Evolutionary conservation across 331 rosid genomes (phyloP), one percentile per base, ranked within the genome.

Genomic region (Telfairia occidentalis): DNA sequence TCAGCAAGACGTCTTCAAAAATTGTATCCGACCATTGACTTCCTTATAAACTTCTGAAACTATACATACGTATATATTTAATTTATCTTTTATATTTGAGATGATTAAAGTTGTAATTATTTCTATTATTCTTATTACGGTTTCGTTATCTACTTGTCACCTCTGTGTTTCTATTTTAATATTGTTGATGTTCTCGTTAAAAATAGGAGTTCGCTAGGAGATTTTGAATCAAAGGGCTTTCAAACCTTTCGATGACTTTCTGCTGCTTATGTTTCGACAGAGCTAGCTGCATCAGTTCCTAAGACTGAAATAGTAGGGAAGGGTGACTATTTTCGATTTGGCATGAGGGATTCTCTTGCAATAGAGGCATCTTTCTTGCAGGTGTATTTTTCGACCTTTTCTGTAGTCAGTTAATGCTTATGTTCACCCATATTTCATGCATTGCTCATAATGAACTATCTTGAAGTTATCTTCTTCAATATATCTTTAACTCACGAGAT

Each of bases 261-360:
- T 63, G 10, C 12, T 79, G 80, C 60, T 72, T 64, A 54, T 82
- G 43, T 66, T 67, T 67, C 42, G 60, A 76, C 87, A 95, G 99
- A 87, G 77, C 80, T 84, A 75, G 95, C 99, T 65, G 96, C 99
- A 37, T 92, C 96, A 0, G 81, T 87, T 54, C 99, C 97, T 46
- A 64, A 64, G 77, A 84, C 89, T 0, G 97, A 95, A 84, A 85
- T 95, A 35, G 97, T 95, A 9, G 97, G 92, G 8, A 95, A 92
- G 80, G 88, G 99, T 46, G 97, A 89, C 52, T 95, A 90, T 79
- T 92, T 92, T 78, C 96, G 99, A 15, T 95, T 92, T 83, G 96
- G 97, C 48, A 92, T 87, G 96, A 89, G 99, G 85, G 99, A 95
- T 82, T 95, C 97, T 77, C 86, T 95, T 15, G 97, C 97, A 13